Evolutionary conservation across 768 basidiomycete species (phyloP), one percentile per base, ranked within the genome.

Genomic region (Mycena latifolia): DNA sequence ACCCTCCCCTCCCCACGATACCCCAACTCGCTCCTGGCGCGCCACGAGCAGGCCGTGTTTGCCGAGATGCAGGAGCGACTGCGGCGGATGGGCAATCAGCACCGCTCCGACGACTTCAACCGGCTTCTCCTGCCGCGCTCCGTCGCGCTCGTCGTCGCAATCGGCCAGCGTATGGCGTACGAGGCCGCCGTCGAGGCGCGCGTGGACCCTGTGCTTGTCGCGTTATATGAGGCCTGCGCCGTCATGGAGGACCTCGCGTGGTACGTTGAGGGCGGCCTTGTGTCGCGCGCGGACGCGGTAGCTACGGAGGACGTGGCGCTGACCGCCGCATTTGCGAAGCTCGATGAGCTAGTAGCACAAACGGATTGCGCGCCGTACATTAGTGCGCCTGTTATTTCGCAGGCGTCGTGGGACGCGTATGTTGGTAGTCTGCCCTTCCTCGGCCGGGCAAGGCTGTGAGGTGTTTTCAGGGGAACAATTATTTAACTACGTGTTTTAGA

Each of bases 91-190:
- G 35, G 31, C 9, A 43, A 41, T 4, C n/a, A 37, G 18, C 67
- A 71, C 29, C 45, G 70, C 2, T 58, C 66, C 4, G 57, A 64
- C 17, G 58, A 50, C 4, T 70, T 64, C 55, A 65, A 65, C 29
- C 57, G 50, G 17, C 43, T 33, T 35, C 46, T 77, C 12, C 70
- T 77, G 6, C 76, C 75, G 5, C 65, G 69, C 18, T 75, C 71
- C 61, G 69, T 64, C 47, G 55, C 67, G 1, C 39, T 77, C 35
- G 68, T 78, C 51, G 63, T 75, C 45, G 73, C 78, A 8, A 77
- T 80, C 37, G 79, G 78, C 6, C 73, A 77, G 37, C 76, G 79
- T 3, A 77, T 79, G 76, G 79, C 79, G 7, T 78, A 77, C 68
- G 79, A 80, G 27, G 78, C 78, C 6, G 77, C 79, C 2, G 54